phyloP scores from a whole-genome alignment of 768 basidiomycete species.

The Termitomyces sp. region DNA sequence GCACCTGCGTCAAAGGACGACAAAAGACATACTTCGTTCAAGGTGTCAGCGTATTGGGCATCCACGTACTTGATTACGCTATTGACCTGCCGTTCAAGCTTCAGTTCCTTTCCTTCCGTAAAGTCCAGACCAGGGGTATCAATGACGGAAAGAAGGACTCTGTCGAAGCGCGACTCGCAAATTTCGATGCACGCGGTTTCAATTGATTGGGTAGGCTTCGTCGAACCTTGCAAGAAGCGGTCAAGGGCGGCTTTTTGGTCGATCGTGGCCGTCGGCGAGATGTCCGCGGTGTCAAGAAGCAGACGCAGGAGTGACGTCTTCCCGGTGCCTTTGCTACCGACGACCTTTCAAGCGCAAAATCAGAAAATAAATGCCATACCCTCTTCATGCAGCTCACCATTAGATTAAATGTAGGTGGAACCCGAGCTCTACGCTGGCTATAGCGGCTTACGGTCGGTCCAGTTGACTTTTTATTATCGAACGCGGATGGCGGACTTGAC shows the following conservation, averaged over 20 bases:
- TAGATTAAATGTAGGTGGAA: conserved; percentile 78
- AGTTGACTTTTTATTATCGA: conserved; percentile 49
- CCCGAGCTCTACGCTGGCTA: conserved; percentile 58
- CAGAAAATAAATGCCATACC: not conserved
- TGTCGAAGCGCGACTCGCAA: conserved; percentile 77
- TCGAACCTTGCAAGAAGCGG: conserved; percentile 54
- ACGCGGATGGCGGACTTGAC: conserved; percentile 55
- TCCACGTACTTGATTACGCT: conserved; percentile 74
- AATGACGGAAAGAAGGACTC: conserved; percentile 73
- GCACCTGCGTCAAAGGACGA: not conserved
- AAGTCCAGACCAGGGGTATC: conserved; percentile 88
- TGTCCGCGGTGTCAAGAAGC: conserved; percentile 78
- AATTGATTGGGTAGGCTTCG: conserved; percentile 58
- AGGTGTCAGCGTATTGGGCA: conserved; percentile 76
- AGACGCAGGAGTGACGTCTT: conserved; percentile 81
- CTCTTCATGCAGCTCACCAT: conserved; percentile 47
- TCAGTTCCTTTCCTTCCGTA: conserved; percentile 63
- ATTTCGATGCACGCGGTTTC: conserved; percentile 74
- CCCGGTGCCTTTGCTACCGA: conserved; percentile 74
- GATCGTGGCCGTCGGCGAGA: conserved; percentile 69
- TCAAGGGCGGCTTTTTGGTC: conserved; percentile 67
- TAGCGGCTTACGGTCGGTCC: conserved; percentile 39
- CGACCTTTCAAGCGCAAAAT: conserved; percentile 46
- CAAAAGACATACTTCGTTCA: conserved; percentile 63
- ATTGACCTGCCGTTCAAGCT: conserved; percentile 75